Evolutionary conservation across 1,139 yeast species (phyloP).

Genomic region (Yarrowia galli): DNA sequence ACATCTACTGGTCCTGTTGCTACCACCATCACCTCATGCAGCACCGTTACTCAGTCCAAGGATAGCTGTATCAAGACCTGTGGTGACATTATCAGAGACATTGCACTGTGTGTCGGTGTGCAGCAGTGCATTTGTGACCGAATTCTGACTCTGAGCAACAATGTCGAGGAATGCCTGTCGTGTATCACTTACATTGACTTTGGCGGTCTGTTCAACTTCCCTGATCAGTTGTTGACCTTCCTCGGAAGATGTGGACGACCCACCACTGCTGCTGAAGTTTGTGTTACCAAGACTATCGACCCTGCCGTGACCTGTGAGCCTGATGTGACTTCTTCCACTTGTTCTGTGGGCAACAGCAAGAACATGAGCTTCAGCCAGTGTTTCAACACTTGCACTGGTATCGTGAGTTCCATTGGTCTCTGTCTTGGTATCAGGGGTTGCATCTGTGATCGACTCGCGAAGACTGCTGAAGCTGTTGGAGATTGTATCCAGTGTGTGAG

Average conservation of each 20-base stretch:
- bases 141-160: conserved; percentile 7
- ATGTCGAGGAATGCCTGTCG: conserved; percentile 18
- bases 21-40: neutral
- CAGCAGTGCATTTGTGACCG: conserved; percentile 32
- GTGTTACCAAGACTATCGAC: conserved; percentile 30
- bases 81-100: conserved; percentile 12
- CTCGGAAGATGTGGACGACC: conserved; percentile 12
- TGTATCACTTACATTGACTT: conserved; percentile 30
- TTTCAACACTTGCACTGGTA: conserved; percentile 1
- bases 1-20: neutral
- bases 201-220: conserved; percentile 4
- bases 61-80: conserved; percentile 8
- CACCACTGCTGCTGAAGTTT: conserved; percentile 17
- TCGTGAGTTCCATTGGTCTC: conserved; percentile 7
- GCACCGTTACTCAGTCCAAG: conserved; percentile 3
- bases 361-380: conserved; percentile 1
- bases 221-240: conserved; percentile 4
- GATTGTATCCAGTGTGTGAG: conserved; percentile 26
- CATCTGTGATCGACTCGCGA: conserved; percentile 11
- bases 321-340: conserved; percentile 13
- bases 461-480: conserved; percentile 9
- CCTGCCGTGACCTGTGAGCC: conserved; percentile 24
- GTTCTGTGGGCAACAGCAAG: neutral
- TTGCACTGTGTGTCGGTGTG: conserved; percentile 20
- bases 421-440: conserved; percentile 5